Percentiles rank a stretch among this genome's conserved stretches.
phyloP scores from a whole-genome alignment of 345 rosid genomes.

The Eutrema heterophyllum region DNA sequence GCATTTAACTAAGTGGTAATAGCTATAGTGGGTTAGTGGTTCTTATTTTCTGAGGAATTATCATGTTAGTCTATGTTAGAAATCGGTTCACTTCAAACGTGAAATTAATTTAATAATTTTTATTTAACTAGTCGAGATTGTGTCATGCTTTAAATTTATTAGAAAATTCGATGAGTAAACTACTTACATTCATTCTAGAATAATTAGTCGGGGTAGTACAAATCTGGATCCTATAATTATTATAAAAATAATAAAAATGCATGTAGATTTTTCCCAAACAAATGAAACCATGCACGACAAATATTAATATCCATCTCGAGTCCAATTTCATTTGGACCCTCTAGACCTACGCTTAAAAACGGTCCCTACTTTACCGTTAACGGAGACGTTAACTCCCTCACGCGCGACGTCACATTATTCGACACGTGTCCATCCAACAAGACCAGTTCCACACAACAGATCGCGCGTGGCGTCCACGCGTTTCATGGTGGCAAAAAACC shows the following conservation, averaged over 20 bases:
- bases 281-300: not conserved
- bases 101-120: no score
- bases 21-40: no score
- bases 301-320: not conserved
- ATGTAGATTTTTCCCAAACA: not conserved
- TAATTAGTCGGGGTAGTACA: no score
- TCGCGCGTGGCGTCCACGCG: conserved; percentile 2
- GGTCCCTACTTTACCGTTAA: conserved; percentile 10
- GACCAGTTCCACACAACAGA: not conserved
- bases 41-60: no score
- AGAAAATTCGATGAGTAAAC: no score
- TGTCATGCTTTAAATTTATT: no score
- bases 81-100: no score
- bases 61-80: no score
- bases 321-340: not conserved
- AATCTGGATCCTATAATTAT: no score
- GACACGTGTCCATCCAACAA: not conserved
- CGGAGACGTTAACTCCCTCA: conserved; percentile 2
- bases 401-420: conserved; percentile 6
- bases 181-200: no score
- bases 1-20: not conserved
- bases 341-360: not conserved
- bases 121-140: no score
- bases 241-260: not conserved
- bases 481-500: not conserved